Base-by-base conservation (phyloP, 345 rosid species). In the Gossypium rotundifolium region DNA sequence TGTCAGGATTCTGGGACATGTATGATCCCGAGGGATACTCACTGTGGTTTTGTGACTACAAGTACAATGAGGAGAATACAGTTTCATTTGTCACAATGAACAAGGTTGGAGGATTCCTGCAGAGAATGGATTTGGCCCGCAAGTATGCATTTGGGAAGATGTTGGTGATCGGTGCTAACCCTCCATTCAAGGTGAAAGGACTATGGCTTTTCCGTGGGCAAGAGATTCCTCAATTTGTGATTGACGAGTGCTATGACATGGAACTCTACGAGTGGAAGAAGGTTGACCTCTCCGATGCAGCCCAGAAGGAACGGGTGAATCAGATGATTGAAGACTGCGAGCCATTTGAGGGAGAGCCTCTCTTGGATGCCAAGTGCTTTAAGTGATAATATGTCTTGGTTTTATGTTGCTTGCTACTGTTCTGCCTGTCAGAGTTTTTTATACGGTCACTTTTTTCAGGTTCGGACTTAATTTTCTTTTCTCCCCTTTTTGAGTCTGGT, bases 11-110 rank as follows among this genome's bases (percentile, higher is more conserved):
- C 87, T 95, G 99, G 99, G 99, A 93, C 82, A 95, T 95, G 98
- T 93, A 91, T 73, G 99, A 95, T 80, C 93, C 97, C 0, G 98
- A 95, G 85, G 99, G 99, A 40, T 95, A 95, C 85, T 95, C 99
- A 0, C 81, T 95, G 3, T 95, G 99, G 99, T 93, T 95, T 84
- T 95, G 98, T 46, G 93, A 95, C 78, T 95, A 95, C 87, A 95
- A 95, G 77, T 95, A 95, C 90, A 90, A 95, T 25, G 97, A 95
- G 0, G 99, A 95, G 90, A 95, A 95, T 74, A 92, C 86, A 0
- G 97, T 95, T 40, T 89, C 99, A 1, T 95, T 85, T 3, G 99
- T 95, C 29, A 95, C 99, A 0, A 77, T 95, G 68, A 95, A 95
- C 92, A 95, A 95, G 83, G 97, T 95, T 0, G 86, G 99, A 3